Conservation (phyloP, 2,329 filamentous ascomycete species). For the Phaeosphaeriaceae sp. region DNA sequence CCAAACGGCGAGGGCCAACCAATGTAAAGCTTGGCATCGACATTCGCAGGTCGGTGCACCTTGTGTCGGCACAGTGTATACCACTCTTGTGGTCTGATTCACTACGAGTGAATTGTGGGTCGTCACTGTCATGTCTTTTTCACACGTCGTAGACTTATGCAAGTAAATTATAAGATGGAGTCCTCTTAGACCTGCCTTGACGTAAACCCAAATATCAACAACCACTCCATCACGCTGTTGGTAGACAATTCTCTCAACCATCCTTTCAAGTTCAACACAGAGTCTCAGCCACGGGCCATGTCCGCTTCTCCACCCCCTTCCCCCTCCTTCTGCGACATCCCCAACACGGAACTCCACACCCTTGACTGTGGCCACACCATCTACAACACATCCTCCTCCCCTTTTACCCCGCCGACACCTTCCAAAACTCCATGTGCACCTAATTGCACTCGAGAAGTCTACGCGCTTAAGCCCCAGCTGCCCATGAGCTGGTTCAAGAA, state of each 20-base stretch:
- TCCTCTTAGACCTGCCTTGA: neutral
- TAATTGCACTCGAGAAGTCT: neutral
- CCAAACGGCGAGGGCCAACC: neutral
- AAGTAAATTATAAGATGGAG: neutral
- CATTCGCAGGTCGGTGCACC: neutral
- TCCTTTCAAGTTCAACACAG: neutral
- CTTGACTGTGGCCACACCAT: constrained; percentile 1
- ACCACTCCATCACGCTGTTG: neutral
- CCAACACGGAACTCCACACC: neutral
- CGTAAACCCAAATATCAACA: neutral
- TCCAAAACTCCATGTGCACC: neutral
- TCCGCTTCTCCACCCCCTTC: neutral
- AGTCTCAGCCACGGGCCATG: neutral
- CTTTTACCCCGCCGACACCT: too few species aligned
- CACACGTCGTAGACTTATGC: neutral
- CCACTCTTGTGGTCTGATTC: neutral
- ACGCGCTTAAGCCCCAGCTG: neutral
- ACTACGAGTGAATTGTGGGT: neutral
- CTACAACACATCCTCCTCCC: neutral
- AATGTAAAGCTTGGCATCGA: neutral
- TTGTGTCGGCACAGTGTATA: neutral
- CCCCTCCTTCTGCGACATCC: neutral
- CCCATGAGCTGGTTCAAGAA: constrained; percentile 1
- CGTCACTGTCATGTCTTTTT: neutral
- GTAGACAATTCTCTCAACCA: neutral